Evolutionary conservation across 1,139 yeast species (phyloP), one percentile per base, ranked within the genome.

Genomic region (Pichia sp.): DNA sequence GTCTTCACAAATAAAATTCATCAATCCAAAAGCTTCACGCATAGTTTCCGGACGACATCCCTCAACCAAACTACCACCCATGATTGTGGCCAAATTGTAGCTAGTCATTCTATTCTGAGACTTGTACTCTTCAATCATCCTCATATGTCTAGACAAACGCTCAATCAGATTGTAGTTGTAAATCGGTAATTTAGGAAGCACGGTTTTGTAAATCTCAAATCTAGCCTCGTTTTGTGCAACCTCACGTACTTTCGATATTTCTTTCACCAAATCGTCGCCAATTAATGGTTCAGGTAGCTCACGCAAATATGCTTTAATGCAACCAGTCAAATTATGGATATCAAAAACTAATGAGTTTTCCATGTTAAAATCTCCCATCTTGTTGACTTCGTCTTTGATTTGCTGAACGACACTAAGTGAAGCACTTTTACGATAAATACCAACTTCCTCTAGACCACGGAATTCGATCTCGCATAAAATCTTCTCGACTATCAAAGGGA

Each of bases 391-490:
- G 10, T 76, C 74, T 67, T 85, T 89, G 58, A 90, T 76, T 30
- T 82, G 78, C 57, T 79, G 82, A 59, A 93, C 83, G 53, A 90
- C 89, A 49, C 89, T 87, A 47, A 90, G 74, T 0, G 97, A 89
- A 0, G 97, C 95, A 57, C 96, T 89, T 59, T 92, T 88, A 69
- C 99, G 83, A 69, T 93, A 93, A 23, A 93, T 75, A 26, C 99
- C 99, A 57, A 90, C 89, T 67, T 92, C 98, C 59, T 88, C 89
- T 41, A 93, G 70, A 0, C 98, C 97, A 54, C 92, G 82, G 32
- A 75, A 71, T 67, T 93, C 98, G 59, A 93, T 85, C 63, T 86
- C 95, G 48, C 76, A 76, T 62, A 90, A 77, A 34, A 93, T 72
- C 53, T 77, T 75, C 38, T 78, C 80, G 56, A 90, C 82, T 44